Evolutionary conservation across 345 rosid genomes (phyloP).

Genomic region (Abelmoschus esculentus): DNA sequence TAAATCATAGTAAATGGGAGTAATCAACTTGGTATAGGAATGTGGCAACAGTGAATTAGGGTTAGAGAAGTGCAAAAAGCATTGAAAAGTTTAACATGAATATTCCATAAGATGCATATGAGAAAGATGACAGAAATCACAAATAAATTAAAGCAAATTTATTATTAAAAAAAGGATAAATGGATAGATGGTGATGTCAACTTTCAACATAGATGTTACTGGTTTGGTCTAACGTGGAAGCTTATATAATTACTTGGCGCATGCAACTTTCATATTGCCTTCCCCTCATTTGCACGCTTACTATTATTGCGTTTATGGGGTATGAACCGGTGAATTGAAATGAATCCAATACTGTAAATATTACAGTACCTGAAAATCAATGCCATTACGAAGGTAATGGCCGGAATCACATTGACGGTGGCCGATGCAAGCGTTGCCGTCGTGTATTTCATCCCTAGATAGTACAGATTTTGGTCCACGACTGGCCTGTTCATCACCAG

Average conservation of each 20-base stretch:
- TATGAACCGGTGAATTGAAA: not conserved
- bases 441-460: constrained; percentile 82
- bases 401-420: constrained; percentile 59
- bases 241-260: not conserved
- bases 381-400: constrained; percentile 77
- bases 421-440: constrained; percentile 89
- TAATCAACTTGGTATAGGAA: too few species aligned
- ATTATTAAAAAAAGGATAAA: not conserved
- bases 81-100: not conserved
- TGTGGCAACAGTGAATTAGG: too few species aligned
- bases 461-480: constrained; percentile 82
- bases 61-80: not conserved
- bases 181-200: not conserved
- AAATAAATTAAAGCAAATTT: not conserved
- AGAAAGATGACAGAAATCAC: not conserved
- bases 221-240: not conserved
- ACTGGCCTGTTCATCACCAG: constrained; percentile 59
- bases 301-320: not conserved
- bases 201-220: not conserved
- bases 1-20: too few species aligned
- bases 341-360: not conserved
- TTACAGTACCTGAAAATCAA: constrained; percentile 55
- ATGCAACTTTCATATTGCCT: not conserved
- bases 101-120: constrained; percentile 18
- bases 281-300: not conserved